phyloP scores from a whole-genome alignment of 2,329 filamentous ascomycete genomes.

The Cytospora mali region DNA sequence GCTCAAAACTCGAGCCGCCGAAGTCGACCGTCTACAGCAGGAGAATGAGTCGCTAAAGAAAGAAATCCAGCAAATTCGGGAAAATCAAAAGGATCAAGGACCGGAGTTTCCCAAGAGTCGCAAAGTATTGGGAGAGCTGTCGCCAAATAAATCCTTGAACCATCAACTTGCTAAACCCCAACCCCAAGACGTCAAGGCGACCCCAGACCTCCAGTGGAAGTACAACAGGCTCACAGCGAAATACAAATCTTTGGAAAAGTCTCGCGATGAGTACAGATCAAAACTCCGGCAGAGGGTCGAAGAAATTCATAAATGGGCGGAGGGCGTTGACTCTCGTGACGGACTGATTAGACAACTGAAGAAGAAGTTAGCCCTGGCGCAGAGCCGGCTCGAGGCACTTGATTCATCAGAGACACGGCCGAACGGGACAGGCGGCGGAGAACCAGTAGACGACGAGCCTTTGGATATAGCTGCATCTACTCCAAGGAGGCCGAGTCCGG shows the following conservation, averaged over 20 bases:
- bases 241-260: conserved; percentile 45
- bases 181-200: neutral
- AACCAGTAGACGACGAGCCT: neutral
- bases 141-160: conserved; percentile 21
- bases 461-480: neutral
- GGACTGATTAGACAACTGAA: conserved; percentile 48
- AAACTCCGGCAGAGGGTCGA: conserved; percentile 45
- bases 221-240: conserved; percentile 41
- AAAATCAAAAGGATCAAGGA: conserved; percentile 20
- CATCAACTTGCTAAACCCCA: neutral
- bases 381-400: neutral
- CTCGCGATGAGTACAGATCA: conserved; percentile 45
- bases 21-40: conserved; percentile 42
- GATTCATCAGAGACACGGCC: neutral
- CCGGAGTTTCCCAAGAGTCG: conserved; percentile 11
- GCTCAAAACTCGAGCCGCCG: conserved; percentile 38
- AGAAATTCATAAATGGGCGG: conserved; percentile 49
- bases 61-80: conserved; percentile 40
- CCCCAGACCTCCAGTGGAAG: conserved; percentile 26
- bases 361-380: conserved; percentile 34
- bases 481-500: neutral
- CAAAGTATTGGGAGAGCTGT: conserved; percentile 24
- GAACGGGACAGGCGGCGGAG: neutral
- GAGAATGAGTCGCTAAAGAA: conserved; percentile 47
- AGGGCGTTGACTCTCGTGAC: conserved; percentile 47